Base-by-base conservation (phyloP, 805 yeast genomes). In the Hanseniaspora pseudoguilliermondii region DNA sequence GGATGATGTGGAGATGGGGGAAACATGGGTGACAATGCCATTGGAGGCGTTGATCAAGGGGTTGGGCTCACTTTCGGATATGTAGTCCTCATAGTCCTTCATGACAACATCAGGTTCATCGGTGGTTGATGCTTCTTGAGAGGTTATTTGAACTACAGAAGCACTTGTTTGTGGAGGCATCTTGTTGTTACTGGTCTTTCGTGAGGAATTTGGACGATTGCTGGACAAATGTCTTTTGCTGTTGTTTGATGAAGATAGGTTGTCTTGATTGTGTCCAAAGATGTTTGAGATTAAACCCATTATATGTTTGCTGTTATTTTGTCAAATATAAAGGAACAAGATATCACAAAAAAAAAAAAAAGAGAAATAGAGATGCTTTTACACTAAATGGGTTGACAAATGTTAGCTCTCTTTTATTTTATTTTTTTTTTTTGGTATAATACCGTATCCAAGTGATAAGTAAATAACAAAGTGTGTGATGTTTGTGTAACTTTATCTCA, bases 171-270 rank as follows among this genome's bases (percentile, higher is more conserved):
- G 32, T 15, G 51, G 29, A 20, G 27, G 21, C 21, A 32, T 13
- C 13, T 21, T 16, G 23, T 47, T 21, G 9, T 35, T 25, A 18
- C 27, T 34, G 49, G 15, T 32, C 5, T 32, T 32, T 2, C 15
- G 35, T 11, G 35, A 11, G 5, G 59, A 47, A 2, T 53, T 57
- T 13, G 59, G 35, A n/a, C 58, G 61, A n/a, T 58, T 49, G 1
- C 65, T 63, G 41, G 64, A 60, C 42, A 61, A 67, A 39, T 65
- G 67, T 54, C 63, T 65, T n/a, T 65, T 65, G 20, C 63, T 65
- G 1, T 65, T 58, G 46, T 63, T 64, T 4, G 50, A 35, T 4
- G 50, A 35, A 20, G 57, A 25, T 18, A 41, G 27, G 10, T 32
- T 21, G 23, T 39, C 29, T 29, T 50, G 53, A 32, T 18, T 25